These are phyloP conservation scores for Pseudocercospora crystallina DNA, from an alignment of 2,329 filamentous ascomycete genomes.

Conservation along the genomic window DNA sequence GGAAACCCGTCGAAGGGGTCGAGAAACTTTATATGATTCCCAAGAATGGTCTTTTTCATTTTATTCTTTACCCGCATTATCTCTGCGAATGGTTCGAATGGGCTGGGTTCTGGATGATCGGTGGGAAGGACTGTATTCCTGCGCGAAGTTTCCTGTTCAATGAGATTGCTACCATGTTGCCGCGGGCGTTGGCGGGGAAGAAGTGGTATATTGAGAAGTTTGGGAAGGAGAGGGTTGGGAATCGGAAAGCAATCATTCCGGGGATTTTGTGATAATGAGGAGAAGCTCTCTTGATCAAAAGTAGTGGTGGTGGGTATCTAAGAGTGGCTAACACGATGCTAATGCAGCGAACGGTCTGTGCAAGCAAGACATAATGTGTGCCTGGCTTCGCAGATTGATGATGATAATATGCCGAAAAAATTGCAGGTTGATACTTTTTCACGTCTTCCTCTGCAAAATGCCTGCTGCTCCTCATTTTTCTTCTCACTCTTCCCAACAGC, in stretches of 20 bases:
- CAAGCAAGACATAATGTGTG: no score
- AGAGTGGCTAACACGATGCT: slow-evolving; percentile 10
- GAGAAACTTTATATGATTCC: slow-evolving; percentile 88
- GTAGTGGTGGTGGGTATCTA: slow-evolving; percentile 12
- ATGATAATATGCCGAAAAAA: neutral
- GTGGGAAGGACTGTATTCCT: slow-evolving; percentile 65
- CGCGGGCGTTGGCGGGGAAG: slow-evolving; percentile 76
- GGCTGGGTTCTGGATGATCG: slow-evolving; percentile 80
- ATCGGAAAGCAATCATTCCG: slow-evolving; percentile 72
- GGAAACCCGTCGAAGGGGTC: slow-evolving; percentile 52
- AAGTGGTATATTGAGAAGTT: slow-evolving; percentile 88
- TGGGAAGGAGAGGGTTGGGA: slow-evolving; percentile 75
- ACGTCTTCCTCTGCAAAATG: no score
- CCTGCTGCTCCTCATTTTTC: no score
- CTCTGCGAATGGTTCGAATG: slow-evolving; percentile 97
- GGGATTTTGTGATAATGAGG: slow-evolving; percentile 46
- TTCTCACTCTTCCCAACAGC: no score
- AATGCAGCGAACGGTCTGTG: neutral
- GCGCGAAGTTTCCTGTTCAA: slow-evolving; percentile 82
- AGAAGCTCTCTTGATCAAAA: no score
- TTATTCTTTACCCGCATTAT: slow-evolving; percentile 88
- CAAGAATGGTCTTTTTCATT: slow-evolving; percentile 75
- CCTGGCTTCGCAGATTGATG: no score
- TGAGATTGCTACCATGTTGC: slow-evolving; percentile 86
- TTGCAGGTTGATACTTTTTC: neutral